Conservation (phyloP, 129 eudicot species). For the Helichrysum umbraculigerum region DNA sequence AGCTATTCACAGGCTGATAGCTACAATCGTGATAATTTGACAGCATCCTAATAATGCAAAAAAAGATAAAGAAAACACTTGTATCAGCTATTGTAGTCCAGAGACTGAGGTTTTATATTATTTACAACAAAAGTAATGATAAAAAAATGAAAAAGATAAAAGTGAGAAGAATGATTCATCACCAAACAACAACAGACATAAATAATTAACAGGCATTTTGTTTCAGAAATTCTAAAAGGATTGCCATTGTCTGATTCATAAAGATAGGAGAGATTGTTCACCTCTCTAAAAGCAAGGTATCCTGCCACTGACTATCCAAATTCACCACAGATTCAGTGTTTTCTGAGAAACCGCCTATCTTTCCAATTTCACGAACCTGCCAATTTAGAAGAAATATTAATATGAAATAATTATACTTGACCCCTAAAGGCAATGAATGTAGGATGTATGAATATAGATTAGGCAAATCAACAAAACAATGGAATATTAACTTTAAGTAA, state of each 20-base stretch:
- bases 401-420: constrained; percentile 16
- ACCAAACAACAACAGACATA: constrained; percentile 16
- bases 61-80: background rate
- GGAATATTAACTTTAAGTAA: constrained; percentile 10
- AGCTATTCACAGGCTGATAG: constrained; percentile 59
- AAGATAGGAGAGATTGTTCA: constrained; percentile 28
- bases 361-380: constrained; percentile 48
- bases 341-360: constrained; percentile 27
- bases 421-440: background rate
- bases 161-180: constrained; percentile 4
- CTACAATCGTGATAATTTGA: constrained; percentile 43
- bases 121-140: background rate
- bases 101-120: background rate
- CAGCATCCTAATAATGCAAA: constrained; percentile 47
- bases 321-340: constrained; percentile 27
- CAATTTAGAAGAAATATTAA: constrained; percentile 28
- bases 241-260: background rate
- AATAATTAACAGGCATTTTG: background rate
- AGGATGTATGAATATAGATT: background rate
- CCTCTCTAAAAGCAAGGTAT: constrained; percentile 50
- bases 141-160: background rate
- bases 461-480: constrained; percentile 1
- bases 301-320: constrained; percentile 39
- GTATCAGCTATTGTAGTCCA: constrained; percentile 7
- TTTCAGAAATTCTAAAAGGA: background rate